Evolutionary conservation across 164 flowering plant species (phyloP).

Genomic region (Buxus sempervirens): DNA sequence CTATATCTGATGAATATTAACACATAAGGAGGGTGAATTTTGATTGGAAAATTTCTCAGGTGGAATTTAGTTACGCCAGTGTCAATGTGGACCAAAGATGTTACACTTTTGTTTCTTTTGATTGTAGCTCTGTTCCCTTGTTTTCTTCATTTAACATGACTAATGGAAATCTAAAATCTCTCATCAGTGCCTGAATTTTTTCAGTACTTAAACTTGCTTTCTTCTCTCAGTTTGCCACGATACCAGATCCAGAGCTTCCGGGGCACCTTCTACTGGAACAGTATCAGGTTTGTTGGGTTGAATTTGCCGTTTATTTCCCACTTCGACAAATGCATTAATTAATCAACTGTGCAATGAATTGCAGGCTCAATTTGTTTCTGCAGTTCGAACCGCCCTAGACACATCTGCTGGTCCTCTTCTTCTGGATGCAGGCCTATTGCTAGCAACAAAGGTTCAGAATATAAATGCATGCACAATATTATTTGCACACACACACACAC

Average conservation of each 20-base stretch:
- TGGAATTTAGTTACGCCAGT: too few species aligned
- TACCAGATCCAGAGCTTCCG: slow-evolving; percentile 88
- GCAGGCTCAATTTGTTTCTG: slow-evolving; percentile 94
- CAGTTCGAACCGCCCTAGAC: slow-evolving; percentile 83
- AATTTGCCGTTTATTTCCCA: background rate
- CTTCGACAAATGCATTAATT: slow-evolving; percentile 11
- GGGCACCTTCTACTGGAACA: slow-evolving; percentile 93
- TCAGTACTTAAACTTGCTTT: background rate
- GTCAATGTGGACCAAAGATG: too few species aligned
- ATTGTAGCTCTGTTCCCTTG: too few species aligned
- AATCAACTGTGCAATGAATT: slow-evolving; percentile 16
- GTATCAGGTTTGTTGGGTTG: slow-evolving; percentile 60
- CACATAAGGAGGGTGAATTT: too few species aligned
- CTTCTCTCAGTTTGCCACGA: slow-evolving; percentile 56
- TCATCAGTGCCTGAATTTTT: too few species aligned
- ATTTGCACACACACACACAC: too few species aligned
- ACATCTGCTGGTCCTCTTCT: slow-evolving; percentile 77
- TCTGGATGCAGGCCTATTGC: slow-evolving; percentile 85
- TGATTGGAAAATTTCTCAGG: too few species aligned
- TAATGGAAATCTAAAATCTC: too few species aligned
- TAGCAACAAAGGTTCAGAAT: slow-evolving; percentile 84
- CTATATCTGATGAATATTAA: too few species aligned
- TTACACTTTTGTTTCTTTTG: too few species aligned
- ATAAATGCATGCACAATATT: too few species aligned
- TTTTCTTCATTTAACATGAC: too few species aligned